Evolutionary conservation across 2,329 filamentous ascomycete species (phyloP), one percentile per base, ranked within the genome.

Genomic region (Emericellopsis atlantica): DNA sequence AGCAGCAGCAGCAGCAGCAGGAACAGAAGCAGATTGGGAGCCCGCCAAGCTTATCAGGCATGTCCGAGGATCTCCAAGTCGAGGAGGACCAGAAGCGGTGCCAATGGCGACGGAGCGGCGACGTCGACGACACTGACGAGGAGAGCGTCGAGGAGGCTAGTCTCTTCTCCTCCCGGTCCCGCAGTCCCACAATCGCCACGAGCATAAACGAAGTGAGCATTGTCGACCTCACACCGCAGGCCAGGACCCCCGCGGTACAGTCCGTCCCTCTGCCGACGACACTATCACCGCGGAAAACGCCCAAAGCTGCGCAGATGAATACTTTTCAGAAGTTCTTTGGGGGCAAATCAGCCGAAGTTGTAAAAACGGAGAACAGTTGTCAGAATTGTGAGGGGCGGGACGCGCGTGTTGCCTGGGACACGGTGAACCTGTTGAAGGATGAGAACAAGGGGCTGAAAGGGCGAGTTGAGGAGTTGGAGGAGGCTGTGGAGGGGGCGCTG

Each of bases 381-480:
- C 49, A 56, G 29, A 80, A 79, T 49, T 81, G 78, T 54, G 57
- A 65, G 40, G 76, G 77, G 11, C 68, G 70, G 49, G 70, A 74
- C 40, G 65, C 71, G 11, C 75, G 72, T 46, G 65, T 76, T 32
- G 77, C 77, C 5, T 81, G 77, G 77, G 70, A 81, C 50, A 79
- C 77, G 4, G 76, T 79, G n/a, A 67, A 69, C 40, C 46, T 79
- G 37, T 57, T 81, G 44, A 64, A 74, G 32, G 72, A 75, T 37
- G 79, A 82, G 61, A 82, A 82, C 48, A 70, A 64, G 50, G 67
- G 68, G 8, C 55, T 82, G 39, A 81, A 81, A 61, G 63, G 67
- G 32, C 61, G 75, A 16, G 73, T 82, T 4, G 65, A 67, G 15
- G 64, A 74, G 48, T 55, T 82, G 4, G 77, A 82, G 57, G 64